Evolutionary conservation across 2,329 filamentous ascomycete genomes (phyloP), one percentile per base, ranked within the genome.

Genomic region (Sarocladium oryzae): DNA sequence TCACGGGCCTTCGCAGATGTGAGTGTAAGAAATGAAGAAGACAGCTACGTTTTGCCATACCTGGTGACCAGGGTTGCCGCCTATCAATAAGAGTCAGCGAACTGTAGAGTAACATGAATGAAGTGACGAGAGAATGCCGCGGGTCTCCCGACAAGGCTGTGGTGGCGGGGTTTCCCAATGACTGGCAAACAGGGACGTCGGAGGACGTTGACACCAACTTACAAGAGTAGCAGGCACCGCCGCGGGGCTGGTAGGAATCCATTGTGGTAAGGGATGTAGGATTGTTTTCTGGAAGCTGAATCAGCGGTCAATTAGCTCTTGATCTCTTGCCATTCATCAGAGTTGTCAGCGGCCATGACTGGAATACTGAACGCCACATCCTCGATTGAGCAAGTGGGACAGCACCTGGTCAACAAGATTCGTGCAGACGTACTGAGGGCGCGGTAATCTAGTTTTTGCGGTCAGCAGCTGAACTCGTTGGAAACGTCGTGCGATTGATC

Each of bases 1-100:
- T 92, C 88, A 64, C 88, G 86, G 64, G 88, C 87, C 87, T 89
- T 59, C 37, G 21, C 32, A 52, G 8, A 55, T 53, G 57, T 66
- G 50, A 60, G 57, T 55, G 23, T 45, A 13, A 18, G 32, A 15
- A 48, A 24, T 45, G 32, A 23, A 23, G 51, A n/a, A n/a, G 8
- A 41, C 4, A 16, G 3, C 7, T 7, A 24, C 3, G 16, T 8
- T 26, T 54, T 58, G 62, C 63, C 74, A 74, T 85, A 87, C 84
- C 84, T 88, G 85, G 69, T 89, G 86, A 62, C 79, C 81, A 59
- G 79, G 76, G 58, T 57, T 57, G 56, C 60, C 60, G 55, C 60
- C 60, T 62, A 28, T n/a, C 28, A 16, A 40, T 18, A 23, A 16
- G 26, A n/a, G 24, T 46, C 21, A 46, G n/a, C n/a, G n/a, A n/a